phyloP scores from a whole-genome alignment of 345 rosid genomes.

The Cardamine resedifolia region DNA sequence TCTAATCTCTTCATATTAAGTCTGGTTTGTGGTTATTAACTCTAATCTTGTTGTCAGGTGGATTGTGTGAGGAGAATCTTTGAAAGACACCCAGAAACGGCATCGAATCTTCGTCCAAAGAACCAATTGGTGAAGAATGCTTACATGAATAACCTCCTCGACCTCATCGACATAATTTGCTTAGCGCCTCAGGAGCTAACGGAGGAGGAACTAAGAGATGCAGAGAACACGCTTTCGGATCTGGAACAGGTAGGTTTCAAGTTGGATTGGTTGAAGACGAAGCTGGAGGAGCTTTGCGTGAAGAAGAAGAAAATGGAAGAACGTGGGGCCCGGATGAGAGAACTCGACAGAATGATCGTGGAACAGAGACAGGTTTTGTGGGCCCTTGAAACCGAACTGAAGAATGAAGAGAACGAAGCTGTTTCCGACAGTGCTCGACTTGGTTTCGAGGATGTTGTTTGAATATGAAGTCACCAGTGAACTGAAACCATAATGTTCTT shows the following conservation, averaged over 20 bases:
- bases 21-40: neutral
- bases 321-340: constrained; percentile 32
- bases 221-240: constrained; percentile 29
- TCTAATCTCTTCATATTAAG: neutral
- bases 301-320: constrained; percentile 36
- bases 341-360: constrained; percentile 30
- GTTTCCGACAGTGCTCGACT: constrained; percentile 29
- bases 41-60: constrained; percentile 22
- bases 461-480: constrained; percentile 3
- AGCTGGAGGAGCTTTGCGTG: constrained; percentile 27
- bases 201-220: constrained; percentile 28
- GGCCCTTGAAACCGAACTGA: constrained; percentile 25
- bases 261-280: constrained; percentile 37
- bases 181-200: constrained; percentile 35
- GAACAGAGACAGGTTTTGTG: constrained; percentile 23
- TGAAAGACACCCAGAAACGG: constrained; percentile 38
- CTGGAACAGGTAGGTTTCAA: constrained; percentile 33
- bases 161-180: constrained; percentile 30
- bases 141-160: constrained; percentile 33
- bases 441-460: constrained; percentile 36
- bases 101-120: constrained; percentile 25
- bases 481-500: constrained; percentile 13
- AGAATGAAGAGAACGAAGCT: constrained; percentile 38
- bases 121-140: constrained; percentile 32
- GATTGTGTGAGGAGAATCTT: constrained; percentile 35